A percentile compares a stretch with the other conserved stretches of the same genome.
Evolutionary conservation across 495 filamentous ascomycete species (phyloP).

Genomic region (Trichoderma orchidacearum): DNA sequence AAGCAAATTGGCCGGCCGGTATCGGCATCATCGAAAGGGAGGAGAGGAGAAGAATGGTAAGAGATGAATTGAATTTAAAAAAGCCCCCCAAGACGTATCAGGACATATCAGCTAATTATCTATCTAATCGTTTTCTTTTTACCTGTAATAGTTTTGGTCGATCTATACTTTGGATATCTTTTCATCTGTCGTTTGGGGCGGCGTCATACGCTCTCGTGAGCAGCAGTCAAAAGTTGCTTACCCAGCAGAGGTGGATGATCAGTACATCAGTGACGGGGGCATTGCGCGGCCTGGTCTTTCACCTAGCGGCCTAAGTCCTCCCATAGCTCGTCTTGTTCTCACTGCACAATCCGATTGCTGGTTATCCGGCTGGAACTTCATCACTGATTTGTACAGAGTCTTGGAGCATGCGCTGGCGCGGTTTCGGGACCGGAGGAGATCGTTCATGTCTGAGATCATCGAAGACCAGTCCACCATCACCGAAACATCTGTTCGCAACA

Average conservation of each 20-base stretch:
- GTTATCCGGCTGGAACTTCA: conserved; percentile 39
- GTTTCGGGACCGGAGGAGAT: not conserved
- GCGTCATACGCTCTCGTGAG: conserved; percentile 30
- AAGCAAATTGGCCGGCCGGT: conserved; percentile 31
- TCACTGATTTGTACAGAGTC: conserved; percentile 35
- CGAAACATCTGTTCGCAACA: conserved; percentile 20
- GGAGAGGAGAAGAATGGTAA: conserved; percentile 31
- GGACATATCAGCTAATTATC: not conserved
- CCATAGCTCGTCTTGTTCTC: conserved; percentile 2
- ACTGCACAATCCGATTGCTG: conserved; percentile 17
- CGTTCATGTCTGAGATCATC: conserved; percentile 12
- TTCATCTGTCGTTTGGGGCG: conserved; percentile 32
- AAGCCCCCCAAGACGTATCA: not conserved
- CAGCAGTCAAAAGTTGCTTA: conserved; percentile 28
- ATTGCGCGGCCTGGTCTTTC: conserved; percentile 12
- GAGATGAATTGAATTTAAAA: conserved; percentile 6
- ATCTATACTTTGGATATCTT: conserved; percentile 39
- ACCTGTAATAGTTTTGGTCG: conserved; percentile 34
- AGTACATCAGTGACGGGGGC: conserved; percentile 12
- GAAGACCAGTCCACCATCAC: conserved; percentile 13
- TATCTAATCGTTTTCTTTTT: too few species aligned
- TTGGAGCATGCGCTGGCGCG: conserved; percentile 28
- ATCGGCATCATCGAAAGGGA: conserved; percentile 31
- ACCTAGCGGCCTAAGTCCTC: not conserved
- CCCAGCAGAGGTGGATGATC: conserved; percentile 31